Conservation (phyloP, 768 basidiomycete genomes). For the Lactarius akahatsu region DNA sequence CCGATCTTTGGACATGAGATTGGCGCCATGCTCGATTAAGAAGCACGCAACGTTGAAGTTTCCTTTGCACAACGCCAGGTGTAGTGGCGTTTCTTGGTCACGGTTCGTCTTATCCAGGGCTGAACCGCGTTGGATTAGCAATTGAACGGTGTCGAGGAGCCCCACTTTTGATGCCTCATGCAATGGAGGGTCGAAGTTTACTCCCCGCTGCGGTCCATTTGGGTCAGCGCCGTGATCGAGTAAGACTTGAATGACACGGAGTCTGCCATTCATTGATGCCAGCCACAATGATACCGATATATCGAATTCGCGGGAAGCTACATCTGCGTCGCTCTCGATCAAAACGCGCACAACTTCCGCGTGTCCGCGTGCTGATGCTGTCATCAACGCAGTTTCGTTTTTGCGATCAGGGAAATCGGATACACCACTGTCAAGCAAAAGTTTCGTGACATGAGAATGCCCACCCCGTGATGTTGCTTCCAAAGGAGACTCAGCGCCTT, state of each 20-base stretch:
- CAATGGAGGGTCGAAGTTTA: no score
- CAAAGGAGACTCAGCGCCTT: neutral
- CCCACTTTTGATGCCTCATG: no score
- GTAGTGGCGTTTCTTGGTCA: neutral
- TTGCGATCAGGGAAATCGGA: neutral
- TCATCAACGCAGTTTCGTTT: neutral
- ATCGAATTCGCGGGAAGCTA: neutral
- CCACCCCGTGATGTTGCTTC: neutral
- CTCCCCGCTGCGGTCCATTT: no score
- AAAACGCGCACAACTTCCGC: neutral
- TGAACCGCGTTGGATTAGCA: neutral
- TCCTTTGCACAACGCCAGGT: rapidly evolving
- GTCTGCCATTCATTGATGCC: neutral
- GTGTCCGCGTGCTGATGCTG: neutral
- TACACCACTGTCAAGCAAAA: neutral
- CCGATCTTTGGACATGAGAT: neutral
- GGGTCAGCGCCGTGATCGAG: no score
- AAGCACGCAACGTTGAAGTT: neutral
- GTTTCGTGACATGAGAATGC: neutral
- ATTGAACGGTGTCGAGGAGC: neutral
- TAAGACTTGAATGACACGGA: no score
- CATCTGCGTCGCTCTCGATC: neutral
- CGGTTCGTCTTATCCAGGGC: neutral
- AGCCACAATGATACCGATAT: neutral
- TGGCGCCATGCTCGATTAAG: neutral